These are phyloP conservation scores for Aspergillus sp. DNA, from an alignment of 2,329 filamentous ascomycete genomes.

Conservation along the genomic window DNA sequence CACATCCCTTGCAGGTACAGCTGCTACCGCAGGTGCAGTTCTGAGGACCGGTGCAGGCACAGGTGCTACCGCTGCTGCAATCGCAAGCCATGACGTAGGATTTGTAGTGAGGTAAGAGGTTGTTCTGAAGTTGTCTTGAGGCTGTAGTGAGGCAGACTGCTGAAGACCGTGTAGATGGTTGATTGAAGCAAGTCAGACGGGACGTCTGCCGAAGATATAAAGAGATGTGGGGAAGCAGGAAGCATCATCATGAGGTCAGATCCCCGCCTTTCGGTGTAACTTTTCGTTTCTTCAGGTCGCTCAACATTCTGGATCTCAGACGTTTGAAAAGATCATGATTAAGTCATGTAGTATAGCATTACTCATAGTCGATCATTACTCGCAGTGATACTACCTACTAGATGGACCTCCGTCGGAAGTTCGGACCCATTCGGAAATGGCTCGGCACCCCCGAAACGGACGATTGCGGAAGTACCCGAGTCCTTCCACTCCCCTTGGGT, in stretches of 20 bases:
- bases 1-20: slow-evolving; percentile 40
- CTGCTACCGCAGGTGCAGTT: slow-evolving; percentile 33
- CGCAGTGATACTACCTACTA: no score
- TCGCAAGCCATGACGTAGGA: slow-evolving; percentile 30
- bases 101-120: no score
- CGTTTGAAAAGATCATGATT: no score
- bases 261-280: neutral
- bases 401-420: no score
- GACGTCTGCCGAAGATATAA: slow-evolving; percentile 8
- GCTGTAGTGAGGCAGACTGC: neutral
- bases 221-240: slow-evolving; percentile 11
- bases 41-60: slow-evolving; percentile 32
- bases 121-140: neutral
- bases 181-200: neutral
- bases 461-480: neutral
- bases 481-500: neutral
- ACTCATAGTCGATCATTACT: no score
- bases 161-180: neutral
- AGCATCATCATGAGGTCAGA: slow-evolving; percentile 29
- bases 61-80: slow-evolving; percentile 35
- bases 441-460: no score
- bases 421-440: no score
- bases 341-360: no score
- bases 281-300: neutral
- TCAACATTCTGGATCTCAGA: neutral